Evolutionary conservation across 2,329 filamentous ascomycete species (phyloP).

Genomic region (Biscogniauxia marginata): DNA sequence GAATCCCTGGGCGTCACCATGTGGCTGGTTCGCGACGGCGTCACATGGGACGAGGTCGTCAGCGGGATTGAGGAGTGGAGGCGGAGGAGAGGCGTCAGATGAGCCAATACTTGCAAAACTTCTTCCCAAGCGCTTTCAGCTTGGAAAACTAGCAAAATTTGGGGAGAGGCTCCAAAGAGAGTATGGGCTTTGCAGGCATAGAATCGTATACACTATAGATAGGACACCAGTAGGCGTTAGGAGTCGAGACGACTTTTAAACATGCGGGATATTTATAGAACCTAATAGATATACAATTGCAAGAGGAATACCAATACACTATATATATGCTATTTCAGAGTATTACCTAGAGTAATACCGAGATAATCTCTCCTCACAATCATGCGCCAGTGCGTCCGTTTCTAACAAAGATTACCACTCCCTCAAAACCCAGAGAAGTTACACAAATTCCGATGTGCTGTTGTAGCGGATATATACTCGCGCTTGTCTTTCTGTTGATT

Average conservation of each 20-base stretch:
- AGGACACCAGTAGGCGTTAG: neutral
- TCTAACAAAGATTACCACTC: neutral
- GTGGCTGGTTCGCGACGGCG: conserved; percentile 76
- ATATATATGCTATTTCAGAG: neutral
- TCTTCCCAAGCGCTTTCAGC: no score
- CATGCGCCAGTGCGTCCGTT: neutral
- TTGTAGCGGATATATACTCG: neutral
- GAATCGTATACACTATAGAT: neutral
- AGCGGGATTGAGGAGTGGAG: conserved; percentile 80
- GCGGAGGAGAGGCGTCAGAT: conserved; percentile 52
- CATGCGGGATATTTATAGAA: no score
- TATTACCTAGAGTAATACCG: neutral
- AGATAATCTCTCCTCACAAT: neutral
- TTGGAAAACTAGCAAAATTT: no score
- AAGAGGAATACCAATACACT: neutral
- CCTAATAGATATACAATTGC: no score
- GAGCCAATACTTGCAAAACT: no score
- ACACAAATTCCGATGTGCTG: neutral
- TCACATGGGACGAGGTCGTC: conserved; percentile 75
- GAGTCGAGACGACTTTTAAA: neutral
- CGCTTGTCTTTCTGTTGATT: neutral
- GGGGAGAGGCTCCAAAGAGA: no score
- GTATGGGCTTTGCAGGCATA: no score
- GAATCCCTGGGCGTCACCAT: conserved; percentile 78
- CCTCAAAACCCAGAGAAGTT: neutral